phyloP scores from a whole-genome alignment of 1,139 yeast species.

The Pneumocystis oryctolagi region DNA sequence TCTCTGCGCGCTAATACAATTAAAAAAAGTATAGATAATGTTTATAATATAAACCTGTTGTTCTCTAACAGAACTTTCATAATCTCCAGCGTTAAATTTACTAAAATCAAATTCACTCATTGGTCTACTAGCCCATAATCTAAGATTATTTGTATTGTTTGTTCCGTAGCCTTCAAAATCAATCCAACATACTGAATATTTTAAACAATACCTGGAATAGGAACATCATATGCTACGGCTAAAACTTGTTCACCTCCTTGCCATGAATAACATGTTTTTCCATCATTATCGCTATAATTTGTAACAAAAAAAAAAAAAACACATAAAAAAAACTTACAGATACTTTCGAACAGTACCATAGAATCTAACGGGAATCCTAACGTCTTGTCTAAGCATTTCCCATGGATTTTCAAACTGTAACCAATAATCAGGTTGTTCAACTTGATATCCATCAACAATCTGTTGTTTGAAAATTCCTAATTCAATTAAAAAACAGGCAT shows the following conservation, averaged over 20 bases:
- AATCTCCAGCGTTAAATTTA: conserved; percentile 86
- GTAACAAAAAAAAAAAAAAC: not conserved
- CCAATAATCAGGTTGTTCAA: conserved; percentile 92
- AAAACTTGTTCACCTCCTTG: conserved; percentile 76
- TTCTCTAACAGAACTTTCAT: conserved; percentile 64
- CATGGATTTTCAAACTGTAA: conserved; percentile 75
- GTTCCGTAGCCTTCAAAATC: not conserved
- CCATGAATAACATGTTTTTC: conserved; percentile 46
- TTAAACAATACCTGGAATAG: conserved; percentile 82
- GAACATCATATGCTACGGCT: conserved; percentile 88
- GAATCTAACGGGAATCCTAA: conserved; percentile 83
- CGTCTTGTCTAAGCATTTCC: conserved; percentile 79
- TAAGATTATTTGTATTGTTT: conserved; percentile 66
- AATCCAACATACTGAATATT: conserved; percentile 10
- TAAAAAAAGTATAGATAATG: conserved; percentile 64
- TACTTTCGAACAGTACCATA: conserved; percentile 66
- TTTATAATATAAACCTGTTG: conserved; percentile 62
- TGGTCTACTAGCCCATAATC: conserved; percentile 85
- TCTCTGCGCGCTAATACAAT: conserved; percentile 3
- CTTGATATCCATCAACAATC: conserved; percentile 81
- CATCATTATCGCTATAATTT: conserved; percentile 19
- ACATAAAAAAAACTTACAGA: conserved; percentile 21
- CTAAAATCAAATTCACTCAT: conserved; percentile 83
- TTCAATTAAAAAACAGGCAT: not conserved
- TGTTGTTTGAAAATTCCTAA: conserved; percentile 77